Evolutionary conservation across 2,329 filamentous ascomycete genomes (phyloP).

Genomic region (Talaromyces sp.): DNA sequence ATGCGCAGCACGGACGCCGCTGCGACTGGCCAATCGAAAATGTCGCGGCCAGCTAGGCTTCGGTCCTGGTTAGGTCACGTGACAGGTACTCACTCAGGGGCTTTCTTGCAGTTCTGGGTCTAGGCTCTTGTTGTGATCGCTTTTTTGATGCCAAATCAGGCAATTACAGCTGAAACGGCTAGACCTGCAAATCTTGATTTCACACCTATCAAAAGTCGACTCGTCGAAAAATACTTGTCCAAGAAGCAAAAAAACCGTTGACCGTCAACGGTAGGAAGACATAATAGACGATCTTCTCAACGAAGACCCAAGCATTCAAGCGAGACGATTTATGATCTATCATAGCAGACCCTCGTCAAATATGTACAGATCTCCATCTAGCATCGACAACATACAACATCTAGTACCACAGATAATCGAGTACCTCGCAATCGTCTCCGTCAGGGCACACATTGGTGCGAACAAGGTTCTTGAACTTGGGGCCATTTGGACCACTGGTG

Average conservation of each 20-base stretch:
- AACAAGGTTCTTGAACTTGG: constrained; percentile 57
- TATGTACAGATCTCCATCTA: background rate
- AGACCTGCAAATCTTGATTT: background rate
- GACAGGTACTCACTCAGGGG: background rate
- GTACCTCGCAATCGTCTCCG: constrained; percentile 6
- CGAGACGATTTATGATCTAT: background rate
- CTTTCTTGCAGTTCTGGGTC: background rate
- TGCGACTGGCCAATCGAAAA: background rate
- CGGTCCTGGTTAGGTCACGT: background rate
- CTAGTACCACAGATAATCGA: constrained; percentile 7
- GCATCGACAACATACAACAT: background rate
- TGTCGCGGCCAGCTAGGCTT: background rate
- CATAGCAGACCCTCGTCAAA: background rate
- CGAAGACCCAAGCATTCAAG: background rate
- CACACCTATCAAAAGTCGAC: background rate
- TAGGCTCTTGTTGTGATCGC: background rate
- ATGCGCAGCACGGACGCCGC: background rate
- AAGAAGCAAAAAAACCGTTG: background rate
- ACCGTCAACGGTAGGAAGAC: background rate
- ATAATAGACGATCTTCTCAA: background rate
- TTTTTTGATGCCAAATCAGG: background rate
- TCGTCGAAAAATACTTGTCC: background rate
- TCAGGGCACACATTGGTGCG: constrained; percentile 55
- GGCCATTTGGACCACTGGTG: constrained; percentile 58
- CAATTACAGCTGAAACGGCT: background rate